Evolutionary conservation across 306 rosid species (phyloP).

Genomic region (Cucurbita argyrosperma): DNA sequence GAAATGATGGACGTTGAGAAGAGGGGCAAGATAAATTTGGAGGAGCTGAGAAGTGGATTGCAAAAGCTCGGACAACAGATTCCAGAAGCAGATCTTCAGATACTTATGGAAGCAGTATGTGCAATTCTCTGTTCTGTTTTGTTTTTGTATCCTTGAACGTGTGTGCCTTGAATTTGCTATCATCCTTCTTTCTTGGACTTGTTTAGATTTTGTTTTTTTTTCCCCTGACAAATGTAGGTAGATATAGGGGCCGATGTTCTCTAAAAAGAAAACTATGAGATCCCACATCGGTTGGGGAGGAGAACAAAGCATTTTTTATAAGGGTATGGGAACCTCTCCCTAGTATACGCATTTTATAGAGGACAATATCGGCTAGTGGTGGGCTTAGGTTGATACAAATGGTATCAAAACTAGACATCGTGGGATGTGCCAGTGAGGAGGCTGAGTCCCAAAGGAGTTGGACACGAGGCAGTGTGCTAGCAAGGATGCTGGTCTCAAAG

Average conservation of each 20-base stretch:
- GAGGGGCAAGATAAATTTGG: constrained; percentile 32
- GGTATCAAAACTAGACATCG: no score
- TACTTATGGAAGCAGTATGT: constrained; percentile 46
- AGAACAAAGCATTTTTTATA: no score
- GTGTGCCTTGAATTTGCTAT: neutral
- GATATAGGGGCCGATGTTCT: neutral
- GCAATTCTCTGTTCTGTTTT: neutral
- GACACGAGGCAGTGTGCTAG: no score
- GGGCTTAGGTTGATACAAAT: no score
- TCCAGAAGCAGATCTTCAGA: constrained; percentile 43
- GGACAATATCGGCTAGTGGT: no score
- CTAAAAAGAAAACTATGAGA: neutral
- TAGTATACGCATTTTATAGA: no score
- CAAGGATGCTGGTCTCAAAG: no score
- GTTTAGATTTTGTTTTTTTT: neutral
- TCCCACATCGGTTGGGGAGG: no score
- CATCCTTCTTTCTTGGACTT: neutral
- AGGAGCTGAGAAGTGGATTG: constrained; percentile 33
- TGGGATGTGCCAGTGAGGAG: no score
- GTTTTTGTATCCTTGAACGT: neutral
- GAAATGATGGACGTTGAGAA: constrained; percentile 33
- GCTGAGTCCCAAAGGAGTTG: no score
- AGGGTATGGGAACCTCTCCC: no score
- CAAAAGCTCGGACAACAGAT: constrained; percentile 41
- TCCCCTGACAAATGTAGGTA: neutral